Conservation (phyloP, 139 green algal genomes). For the Axilococcus clingmanii region DNA sequence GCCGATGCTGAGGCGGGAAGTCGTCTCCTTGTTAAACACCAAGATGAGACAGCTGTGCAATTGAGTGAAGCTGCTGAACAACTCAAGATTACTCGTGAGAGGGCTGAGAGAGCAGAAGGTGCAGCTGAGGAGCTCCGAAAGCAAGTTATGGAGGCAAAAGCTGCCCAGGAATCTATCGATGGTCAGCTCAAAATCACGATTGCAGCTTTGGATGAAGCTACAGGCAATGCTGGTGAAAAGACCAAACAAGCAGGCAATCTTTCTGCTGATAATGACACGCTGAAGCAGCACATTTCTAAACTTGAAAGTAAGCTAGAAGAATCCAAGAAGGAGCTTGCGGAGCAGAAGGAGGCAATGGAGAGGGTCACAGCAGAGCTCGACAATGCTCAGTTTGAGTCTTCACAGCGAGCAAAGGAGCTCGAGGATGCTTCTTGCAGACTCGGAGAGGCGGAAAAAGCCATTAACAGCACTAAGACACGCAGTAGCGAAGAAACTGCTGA, state of each 20-base stretch:
- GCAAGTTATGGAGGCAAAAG: slow-evolving; percentile 8
- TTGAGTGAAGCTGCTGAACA: not conserved
- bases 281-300: not conserved
- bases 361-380: slow-evolving; percentile 2
- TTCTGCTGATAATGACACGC: not conserved
- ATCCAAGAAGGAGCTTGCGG: not conserved
- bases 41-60: not conserved
- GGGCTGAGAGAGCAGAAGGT: slow-evolving; percentile 5
- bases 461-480: not conserved
- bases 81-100: slow-evolving; percentile 5
- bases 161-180: not conserved
- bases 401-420: not conserved
- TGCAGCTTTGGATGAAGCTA: slow-evolving; percentile 3
- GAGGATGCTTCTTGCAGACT: not conserved
- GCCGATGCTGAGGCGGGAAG: not conserved
- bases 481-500: not conserved
- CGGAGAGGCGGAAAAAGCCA: not conserved
- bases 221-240: not conserved
- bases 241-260: not conserved
- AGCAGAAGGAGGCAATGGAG: slow-evolving; percentile 1
- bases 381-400: not conserved
- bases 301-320: not conserved
- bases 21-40: not conserved
- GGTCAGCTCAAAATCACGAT: not conserved
- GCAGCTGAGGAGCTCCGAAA: slow-evolving; percentile 4